Evolutionary conservation across 371 early-diverging fungal genomes (phyloP).

Genomic region (Lichtheimia hyalospora): DNA sequence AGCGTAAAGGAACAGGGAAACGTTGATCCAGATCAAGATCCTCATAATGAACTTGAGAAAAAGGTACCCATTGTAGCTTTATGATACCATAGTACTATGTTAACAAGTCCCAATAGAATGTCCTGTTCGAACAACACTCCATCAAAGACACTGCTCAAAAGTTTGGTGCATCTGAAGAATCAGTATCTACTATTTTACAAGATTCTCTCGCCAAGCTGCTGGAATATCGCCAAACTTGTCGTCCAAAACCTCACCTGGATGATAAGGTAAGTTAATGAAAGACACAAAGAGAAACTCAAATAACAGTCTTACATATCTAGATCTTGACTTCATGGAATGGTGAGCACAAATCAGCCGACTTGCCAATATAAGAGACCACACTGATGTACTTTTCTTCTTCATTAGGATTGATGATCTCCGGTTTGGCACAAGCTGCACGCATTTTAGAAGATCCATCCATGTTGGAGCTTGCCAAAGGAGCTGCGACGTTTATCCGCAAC

Average conservation of each 20-base stretch:
- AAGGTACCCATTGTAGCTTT: conserved; percentile 39
- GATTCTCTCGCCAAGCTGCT: background rate
- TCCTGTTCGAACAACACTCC: conserved; percentile 42
- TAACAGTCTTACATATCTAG: conserved; percentile 3
- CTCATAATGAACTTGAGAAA: conserved; percentile 56
- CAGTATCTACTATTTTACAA: conserved; percentile 12
- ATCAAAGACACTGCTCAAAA: conserved; percentile 44
- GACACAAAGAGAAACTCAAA: background rate
- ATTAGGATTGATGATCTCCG: conserved; percentile 59
- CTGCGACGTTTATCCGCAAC: conserved; percentile 54
- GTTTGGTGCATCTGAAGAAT: conserved; percentile 24
- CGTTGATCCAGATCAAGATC: conserved; percentile 55
- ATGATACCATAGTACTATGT: background rate
- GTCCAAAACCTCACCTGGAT: conserved; percentile 67
- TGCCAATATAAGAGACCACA: too few relatives aligned
- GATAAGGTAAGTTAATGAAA: conserved; percentile 50
- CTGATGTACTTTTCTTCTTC: background rate
- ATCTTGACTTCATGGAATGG: conserved; percentile 57
- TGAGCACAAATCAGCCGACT: background rate
- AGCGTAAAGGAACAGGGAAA: conserved; percentile 60
- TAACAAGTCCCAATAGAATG: conserved; percentile 42
- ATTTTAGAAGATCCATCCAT: conserved; percentile 26
- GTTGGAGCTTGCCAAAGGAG: conserved; percentile 36
- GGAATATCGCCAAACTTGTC: conserved; percentile 4
- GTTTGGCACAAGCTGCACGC: conserved; percentile 42